Conservation (phyloP, 345 rosid species). For the Camelina hispida region DNA sequence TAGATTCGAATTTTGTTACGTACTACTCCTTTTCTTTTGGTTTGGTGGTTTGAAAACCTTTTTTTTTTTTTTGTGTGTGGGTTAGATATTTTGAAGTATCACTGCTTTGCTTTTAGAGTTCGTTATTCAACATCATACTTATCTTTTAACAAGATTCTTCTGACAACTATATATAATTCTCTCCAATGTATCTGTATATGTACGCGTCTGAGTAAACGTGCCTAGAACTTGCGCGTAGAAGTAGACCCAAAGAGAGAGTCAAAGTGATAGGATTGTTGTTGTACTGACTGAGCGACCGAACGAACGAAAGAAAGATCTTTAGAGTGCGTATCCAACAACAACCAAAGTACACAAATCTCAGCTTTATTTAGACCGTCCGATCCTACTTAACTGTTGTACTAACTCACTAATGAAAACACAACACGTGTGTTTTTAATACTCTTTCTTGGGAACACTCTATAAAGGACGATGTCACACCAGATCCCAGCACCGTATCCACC, state of each 20-base stretch:
- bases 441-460: constrained; percentile 3
- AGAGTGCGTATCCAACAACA: constrained; percentile 27
- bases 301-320: neutral
- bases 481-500: constrained; percentile 4
- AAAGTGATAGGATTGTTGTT: constrained; percentile 39
- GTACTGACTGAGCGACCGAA: constrained; percentile 17
- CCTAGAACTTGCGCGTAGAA: neutral
- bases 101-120: neutral
- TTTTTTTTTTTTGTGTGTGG: neutral
- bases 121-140: constrained; percentile 14
- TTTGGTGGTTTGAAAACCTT: no score
- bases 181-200: neutral
- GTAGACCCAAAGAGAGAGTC: constrained; percentile 9
- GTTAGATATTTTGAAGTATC: neutral
- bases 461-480: constrained; percentile 35
- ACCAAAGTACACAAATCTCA: constrained; percentile 25
- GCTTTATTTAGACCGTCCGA: constrained; percentile 37
- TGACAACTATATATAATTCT: constrained; percentile 18
- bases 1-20: no score
- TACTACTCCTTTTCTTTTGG: no score
- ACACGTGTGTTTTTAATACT: constrained; percentile 1
- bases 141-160: constrained; percentile 35
- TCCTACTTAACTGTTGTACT: constrained; percentile 5
- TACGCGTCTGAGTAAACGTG: constrained; percentile 10
- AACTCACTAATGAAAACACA: neutral